Evolutionary conservation across 345 rosid genomes (phyloP), one percentile per base, ranked within the genome.

Genomic region (Brassica cretica): DNA sequence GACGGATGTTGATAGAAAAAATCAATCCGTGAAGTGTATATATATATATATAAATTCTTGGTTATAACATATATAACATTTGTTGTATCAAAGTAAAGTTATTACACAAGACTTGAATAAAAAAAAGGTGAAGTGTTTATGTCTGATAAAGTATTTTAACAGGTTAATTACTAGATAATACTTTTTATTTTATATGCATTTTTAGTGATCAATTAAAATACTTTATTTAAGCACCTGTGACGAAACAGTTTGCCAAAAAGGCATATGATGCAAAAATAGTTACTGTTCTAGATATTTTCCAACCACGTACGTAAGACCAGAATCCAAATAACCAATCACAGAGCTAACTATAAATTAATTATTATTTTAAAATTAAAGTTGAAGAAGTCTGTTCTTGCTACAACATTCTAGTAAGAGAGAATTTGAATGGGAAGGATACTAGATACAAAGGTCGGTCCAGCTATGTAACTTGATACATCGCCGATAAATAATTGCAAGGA

Each of bases 391-490:
- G 55, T 76, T 68, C 24, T 63, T 21, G 16, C 65, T 78, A 66
- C 81, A 66, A 72, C 73, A 67, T 78, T 78, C 78, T 51, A 78
- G 65, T 35, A 21, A 61, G 71, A 51, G 66, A 64, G 14, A 29
- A 59, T 19, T 44, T 44, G 56, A 66, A 73, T 15, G 63, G n/a
- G 68, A 72, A 72, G 18, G 61, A 39, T 65, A 58, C 68, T 37
- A 4, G 55, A 60, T 24, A 44, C 9, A 66, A 39, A n/a, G 60
- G 69, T 19, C 70, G 64, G 67, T 49, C 63, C 63, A 51, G 21
- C 25, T n/a, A 51, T 61, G 70, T 29, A 73, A 37, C 41, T 8
- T 24, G 55, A 64, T 70, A 72, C 53, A 59, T 66, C 39, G 49
- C 16, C 12, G 29, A 18, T 39, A 44, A 58, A 66, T 41, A 39